Evolutionary conservation across 1,284 basidiomycete species (phyloP), one percentile per base, ranked within the genome.

Genomic region (Porodaedalea pini): DNA sequence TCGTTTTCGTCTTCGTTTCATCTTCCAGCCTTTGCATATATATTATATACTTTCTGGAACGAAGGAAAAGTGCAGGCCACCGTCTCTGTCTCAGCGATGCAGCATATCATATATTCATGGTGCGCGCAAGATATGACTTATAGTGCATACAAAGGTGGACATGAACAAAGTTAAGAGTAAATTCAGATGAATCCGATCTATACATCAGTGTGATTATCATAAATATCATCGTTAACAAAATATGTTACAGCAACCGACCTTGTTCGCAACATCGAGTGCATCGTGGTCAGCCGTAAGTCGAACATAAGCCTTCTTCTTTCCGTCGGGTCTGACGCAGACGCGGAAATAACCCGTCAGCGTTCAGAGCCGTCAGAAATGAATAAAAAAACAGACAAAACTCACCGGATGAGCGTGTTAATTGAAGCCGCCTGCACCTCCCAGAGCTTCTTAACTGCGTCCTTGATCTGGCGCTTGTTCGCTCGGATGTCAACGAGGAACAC

Each of bases 241-340:
- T 3, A 41, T 15, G 32, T 4, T 34, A 10, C 37, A 55, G 27
- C 48, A 62, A 71, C 84, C 58, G 62, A 96, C 94, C 89, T 97
- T 98, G 91, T 98, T 99, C 67, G 95, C 94, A 65, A 99, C 92
- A 75, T 99, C 96, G 66, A 98, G 78, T 51, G 96, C 96, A 71
- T 99, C 96, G 75, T 96, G 92, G 79, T 98, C 96, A 32, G 95
- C 77, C 37, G 94, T 92, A 69, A 99, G 79, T 54, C 94, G 87
- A 59, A 98, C 94, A 74, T 97, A 99, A 51, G 96, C 96, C 90
- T 99, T 99, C 85, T 99, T 99, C 85, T 90, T 94, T 60, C 97
- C 96, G 70, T 99, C 97, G 59, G 96, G 97, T 73, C 93, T 94
- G 63, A 13, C 13, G 5, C 13, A 15, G 21, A 7, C 44, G 15